Base-by-base conservation (phyloP, 2,329 filamentous ascomycete species). In the Neoscytalidium dimidiatum region DNA sequence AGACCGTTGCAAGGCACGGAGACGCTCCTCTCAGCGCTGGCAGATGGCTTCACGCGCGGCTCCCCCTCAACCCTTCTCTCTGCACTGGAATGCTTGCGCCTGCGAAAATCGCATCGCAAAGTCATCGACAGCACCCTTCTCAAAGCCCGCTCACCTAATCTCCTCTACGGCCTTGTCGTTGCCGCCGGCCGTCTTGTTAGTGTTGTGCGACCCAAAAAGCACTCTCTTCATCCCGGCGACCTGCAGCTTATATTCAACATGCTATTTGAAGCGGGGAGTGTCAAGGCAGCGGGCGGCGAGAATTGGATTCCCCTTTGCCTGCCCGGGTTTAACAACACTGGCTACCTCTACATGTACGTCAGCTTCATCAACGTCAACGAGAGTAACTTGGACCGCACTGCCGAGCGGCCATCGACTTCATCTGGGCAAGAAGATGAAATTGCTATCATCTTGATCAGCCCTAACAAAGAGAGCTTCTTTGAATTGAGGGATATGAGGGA, bases 271-370 rank as follows among this genome's bases (percentile, higher is more conserved):
- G 95, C 94, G 2, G 92, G 92, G 56, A 91, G 92, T 48, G 90
- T 99, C 74, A 94, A 95, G 75, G 90, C 92, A 21, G 94, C 92
- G 5, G 93, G 87, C n/a, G 95, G 94, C 31, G 95, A 99, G 78
- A 97, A 94, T 72, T 99, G 95, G 95, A 94, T 98, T 53, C 95
- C 95, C 0, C 84, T 99, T 6, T 99, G 95, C 72, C 85, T 99
- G 3, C 96, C 95, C 0, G 94, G 94, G 4, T 99, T 99, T 81
- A 99, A 99, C 80, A 98, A 92, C 76, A 91, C 89, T 60, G 96
- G 95, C 28, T 99, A 96, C 74, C 84, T 99, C 1, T 97, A 99
- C 81, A 98, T 99, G 93, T 99, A 98, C 74, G 95, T 99, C 74
- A 97, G 92, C 81, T 99, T 98, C 76, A 86, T 99, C 67, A 88